Evolutionary conservation across 345 rosid genomes (phyloP), one percentile per base, ranked within the genome.

Genomic region (Stellera chamaejasme): DNA sequence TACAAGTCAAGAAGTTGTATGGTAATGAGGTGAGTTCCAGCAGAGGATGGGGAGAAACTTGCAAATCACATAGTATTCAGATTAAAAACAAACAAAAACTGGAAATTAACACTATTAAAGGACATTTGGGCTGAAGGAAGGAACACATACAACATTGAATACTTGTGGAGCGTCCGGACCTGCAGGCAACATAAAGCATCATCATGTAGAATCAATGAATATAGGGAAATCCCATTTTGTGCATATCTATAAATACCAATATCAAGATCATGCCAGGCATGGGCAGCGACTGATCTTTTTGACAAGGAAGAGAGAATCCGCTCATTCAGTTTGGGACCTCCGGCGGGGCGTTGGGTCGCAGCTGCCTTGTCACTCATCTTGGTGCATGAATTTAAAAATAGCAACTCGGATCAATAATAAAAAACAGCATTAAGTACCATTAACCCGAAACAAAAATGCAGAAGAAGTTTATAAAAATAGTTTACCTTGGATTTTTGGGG

Each of bases 191-290:
- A 5, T 13, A 28, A 49, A 11, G 68, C 15, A 50, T 62, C 58
- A 67, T 48, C 25, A 41, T 8, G n/a, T 43, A 56, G 50, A 12
- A 66, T 19, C 3, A 55, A 45, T 47, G 49, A 54, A 13, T 42
- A 25, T 16, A 42, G 27, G 15, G 32, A 59, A 52, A 64, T 13
- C 55, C n/a, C 51, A 43, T 48, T 5, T 53, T 5, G 16, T 11
- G 26, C 28, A 41, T 25, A 28, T 56, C 7, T 11, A 53, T 28
- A 25, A 10, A 10, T 78, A 89, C 99, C 99, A 60, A 89, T 81
- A 68, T 93, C 97, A 68, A 93, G 97, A 86, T 93, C 99, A 75
- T 93, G 99, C 99, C 97, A 93, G 42, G 99, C 97, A 76, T 93
- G 99, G 51, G 97, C 97, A 72, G 97, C 99, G 44, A 89, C 94